Base-by-base conservation (phyloP, 2,329 filamentous ascomycete species). In the Verticillium nonalfalfae region DNA sequence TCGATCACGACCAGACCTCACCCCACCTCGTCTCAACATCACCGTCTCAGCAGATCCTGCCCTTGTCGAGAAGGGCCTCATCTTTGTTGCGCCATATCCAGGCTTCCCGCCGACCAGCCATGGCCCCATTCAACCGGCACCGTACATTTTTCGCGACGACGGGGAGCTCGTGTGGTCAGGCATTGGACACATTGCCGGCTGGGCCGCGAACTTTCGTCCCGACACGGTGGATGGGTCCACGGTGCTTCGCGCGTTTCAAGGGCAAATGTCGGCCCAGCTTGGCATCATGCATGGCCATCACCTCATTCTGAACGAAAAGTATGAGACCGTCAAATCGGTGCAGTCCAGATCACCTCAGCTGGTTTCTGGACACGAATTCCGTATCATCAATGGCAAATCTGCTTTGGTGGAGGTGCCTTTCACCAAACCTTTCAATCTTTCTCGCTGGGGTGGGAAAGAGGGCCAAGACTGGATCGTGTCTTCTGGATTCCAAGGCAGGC, bases 81-180 rank as follows among this genome's bases (percentile, higher is more conserved):
- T 81, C 21, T 81, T 81, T 64, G 62, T 81, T 7, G 75, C 73
- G 9, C 75, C 75, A 6, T 77, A 75, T 58, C 70, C 73, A 0
- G 74, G 74, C 6, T 70, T 68, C 21, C 74, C 76, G 59, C 68
- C 68, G 13, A 74, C 73, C 63, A 74, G 73, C 61, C 74, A 79
- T 61, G 79, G 79, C 0, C 81, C 82, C 1, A 75, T 77, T 5
- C 82, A 85, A 68, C 75, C 81, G 1, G 81, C 74, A 0, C 79
- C 82, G 0, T 86, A 85, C 67, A 85, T 86, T 65, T 79, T 84
- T 65, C 75, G 76, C 6, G 77, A 83, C 65, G 71, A 81, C 36
- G 83, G 83, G 1, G 81, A 85, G 58, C 73, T 86, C 0, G 74
- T 86, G 26, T 86, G 82, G 82, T 85, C 82, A 0, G 81, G 83